Conservation (phyloP, 805 yeast species). For the Lipomyces orientalis region DNA sequence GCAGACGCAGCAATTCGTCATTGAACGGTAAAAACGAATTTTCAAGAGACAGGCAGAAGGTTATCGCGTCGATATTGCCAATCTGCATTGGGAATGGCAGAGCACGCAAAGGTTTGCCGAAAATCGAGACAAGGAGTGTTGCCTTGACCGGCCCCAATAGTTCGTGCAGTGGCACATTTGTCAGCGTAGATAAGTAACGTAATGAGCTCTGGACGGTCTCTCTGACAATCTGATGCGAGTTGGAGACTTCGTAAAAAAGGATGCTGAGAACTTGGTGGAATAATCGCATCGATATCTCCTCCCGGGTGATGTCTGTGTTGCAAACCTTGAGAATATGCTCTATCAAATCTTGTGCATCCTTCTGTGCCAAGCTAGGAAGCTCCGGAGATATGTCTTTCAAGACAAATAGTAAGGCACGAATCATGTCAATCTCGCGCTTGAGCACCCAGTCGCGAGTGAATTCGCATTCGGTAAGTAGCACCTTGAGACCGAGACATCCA, state of each 20-base stretch:
- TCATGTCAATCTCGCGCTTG: conserved; percentile 79
- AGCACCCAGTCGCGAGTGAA: conserved; percentile 77
- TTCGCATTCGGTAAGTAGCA: conserved; percentile 69
- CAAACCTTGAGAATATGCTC: conserved; percentile 68
- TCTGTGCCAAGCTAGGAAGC: conserved; percentile 79
- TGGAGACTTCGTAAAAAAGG: conserved; percentile 88
- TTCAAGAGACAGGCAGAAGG: conserved; percentile 82
- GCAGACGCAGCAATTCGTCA: conserved; percentile 83
- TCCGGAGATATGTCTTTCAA: conserved; percentile 87
- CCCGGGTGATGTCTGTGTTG: conserved; percentile 64
- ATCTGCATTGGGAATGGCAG: conserved; percentile 98
- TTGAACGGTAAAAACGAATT: conserved; percentile 82
- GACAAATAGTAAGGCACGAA: conserved; percentile 86
- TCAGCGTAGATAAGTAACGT: conserved; percentile 67
- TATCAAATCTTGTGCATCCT: conserved; percentile 71
- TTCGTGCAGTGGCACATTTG: conserved; percentile 70
- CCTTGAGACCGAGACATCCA: conserved; percentile 81
- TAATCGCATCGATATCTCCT: conserved; percentile 69
- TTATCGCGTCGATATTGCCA: conserved; percentile 97
- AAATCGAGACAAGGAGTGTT: conserved; percentile 86
- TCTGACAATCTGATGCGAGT: conserved; percentile 82
- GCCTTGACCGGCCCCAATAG: conserved; percentile 84
- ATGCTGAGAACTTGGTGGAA: conserved; percentile 85
- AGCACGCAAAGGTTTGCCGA: conserved; percentile 95
- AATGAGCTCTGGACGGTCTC: conserved; percentile 79